Evolutionary conservation across 257 asterid genomes (phyloP).

Genomic region (Galeopsis tetrahit): DNA sequence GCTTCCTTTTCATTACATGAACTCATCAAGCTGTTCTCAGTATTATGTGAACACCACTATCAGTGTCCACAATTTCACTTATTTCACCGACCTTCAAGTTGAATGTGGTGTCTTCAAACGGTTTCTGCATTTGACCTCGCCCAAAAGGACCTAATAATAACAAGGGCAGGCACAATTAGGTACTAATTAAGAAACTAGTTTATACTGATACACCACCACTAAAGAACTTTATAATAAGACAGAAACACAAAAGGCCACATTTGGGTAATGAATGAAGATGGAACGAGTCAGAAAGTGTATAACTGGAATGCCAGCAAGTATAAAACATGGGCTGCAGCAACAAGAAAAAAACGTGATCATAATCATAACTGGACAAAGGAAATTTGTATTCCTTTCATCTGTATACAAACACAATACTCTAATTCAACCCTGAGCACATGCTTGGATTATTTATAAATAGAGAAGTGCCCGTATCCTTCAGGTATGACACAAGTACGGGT

Average conservation of each 20-base stretch:
- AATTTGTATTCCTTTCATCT: background rate
- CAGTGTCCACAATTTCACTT: constrained; percentile 86
- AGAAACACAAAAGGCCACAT: background rate
- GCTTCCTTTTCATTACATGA: constrained; percentile 18
- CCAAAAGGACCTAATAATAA: constrained; percentile 68
- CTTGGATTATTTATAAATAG: background rate
- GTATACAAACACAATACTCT: background rate
- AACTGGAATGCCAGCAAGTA: background rate
- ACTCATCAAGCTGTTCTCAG: constrained; percentile 62
- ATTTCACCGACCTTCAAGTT: constrained; percentile 73
- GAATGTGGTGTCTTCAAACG: constrained; percentile 79
- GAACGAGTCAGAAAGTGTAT: background rate
- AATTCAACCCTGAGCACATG: constrained; percentile 1
- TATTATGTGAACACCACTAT: constrained; percentile 89
- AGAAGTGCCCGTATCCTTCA: background rate
- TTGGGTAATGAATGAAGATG: background rate
- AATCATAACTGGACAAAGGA: background rate
- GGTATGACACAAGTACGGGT: no score
- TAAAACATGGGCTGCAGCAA: background rate
- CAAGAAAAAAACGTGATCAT: background rate
- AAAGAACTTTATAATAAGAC: background rate
- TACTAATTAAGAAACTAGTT: background rate
- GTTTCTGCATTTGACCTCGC: constrained; percentile 92
- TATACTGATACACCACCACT: background rate
- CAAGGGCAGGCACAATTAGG: background rate